phyloP scores from a whole-genome alignment of 2,329 filamentous ascomycete genomes.

The Aspergillus fijiensis region DNA sequence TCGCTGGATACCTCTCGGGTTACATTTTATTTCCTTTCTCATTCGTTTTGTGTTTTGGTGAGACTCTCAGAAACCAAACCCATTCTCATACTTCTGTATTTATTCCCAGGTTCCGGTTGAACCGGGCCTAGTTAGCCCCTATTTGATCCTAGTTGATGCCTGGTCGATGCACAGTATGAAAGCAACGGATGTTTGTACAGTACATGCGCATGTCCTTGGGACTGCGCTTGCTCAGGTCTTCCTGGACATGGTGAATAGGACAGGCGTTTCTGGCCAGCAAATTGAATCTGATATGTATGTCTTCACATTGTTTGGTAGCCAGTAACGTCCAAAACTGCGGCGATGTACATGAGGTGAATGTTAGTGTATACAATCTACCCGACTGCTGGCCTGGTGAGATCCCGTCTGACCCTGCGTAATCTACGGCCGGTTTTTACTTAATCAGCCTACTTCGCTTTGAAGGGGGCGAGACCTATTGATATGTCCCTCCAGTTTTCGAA shows the following conservation, averaged over 20 bases:
- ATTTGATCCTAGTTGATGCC: neutral
- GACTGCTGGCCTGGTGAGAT: too few relatives aligned
- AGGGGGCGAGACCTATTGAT: too few relatives aligned
- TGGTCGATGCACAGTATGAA: neutral
- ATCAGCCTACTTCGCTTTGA: too few relatives aligned
- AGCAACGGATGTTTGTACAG: neutral
- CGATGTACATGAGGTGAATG: neutral
- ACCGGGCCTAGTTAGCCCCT: neutral
- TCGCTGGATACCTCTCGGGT: neutral
- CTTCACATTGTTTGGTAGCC: too few relatives aligned
- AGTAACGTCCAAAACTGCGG: too few relatives aligned
- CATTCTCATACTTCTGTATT: neutral
- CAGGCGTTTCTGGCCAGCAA: too few relatives aligned
- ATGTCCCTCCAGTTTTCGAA: too few relatives aligned
- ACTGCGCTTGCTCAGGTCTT: neutral
- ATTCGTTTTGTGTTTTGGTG: neutral
- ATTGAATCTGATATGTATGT: too few relatives aligned
- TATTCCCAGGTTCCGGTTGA: neutral
- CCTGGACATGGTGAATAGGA: neutral
- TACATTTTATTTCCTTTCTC: neutral
- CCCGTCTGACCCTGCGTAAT: too few relatives aligned
- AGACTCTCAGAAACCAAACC: neutral
- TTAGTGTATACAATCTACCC: neutral
- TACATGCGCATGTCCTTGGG: neutral
- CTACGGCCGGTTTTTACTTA: too few relatives aligned